Conservation (phyloP, 305 asterid species). For the Fraxinus platypoda region DNA sequence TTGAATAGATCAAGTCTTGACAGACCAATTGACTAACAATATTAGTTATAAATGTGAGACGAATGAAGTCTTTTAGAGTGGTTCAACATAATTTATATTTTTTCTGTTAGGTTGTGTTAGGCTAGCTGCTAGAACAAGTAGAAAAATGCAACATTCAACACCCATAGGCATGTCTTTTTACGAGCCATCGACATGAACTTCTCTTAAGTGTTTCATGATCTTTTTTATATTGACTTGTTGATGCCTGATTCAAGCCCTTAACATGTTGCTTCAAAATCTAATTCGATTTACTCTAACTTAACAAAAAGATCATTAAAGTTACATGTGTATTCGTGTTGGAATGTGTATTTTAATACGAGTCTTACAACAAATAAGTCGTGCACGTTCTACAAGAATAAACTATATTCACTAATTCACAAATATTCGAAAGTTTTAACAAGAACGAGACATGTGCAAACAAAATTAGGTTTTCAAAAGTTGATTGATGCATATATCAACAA, state of each 20-base stretch:
- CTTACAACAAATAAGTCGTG: not conserved
- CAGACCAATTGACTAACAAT: no score
- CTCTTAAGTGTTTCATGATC: not conserved
- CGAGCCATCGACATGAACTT: not conserved
- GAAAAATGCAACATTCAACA: not conserved
- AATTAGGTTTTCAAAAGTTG: not conserved
- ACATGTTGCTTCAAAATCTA: no score
- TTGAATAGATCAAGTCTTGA: no score
- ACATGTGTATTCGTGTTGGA: not conserved
- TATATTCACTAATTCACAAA: not conserved
- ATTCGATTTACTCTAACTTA: no score
- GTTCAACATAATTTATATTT: not conserved
- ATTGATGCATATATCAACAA: not conserved
- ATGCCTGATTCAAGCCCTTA: no score
- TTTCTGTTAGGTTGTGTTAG: not conserved
- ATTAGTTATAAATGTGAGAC: not conserved
- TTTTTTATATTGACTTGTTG: no score
- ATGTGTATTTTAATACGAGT: not conserved
- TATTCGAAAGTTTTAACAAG: not conserved
- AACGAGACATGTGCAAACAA: not conserved
- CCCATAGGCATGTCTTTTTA: not conserved
- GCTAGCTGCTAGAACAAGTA: not conserved
- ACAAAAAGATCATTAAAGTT: no score
- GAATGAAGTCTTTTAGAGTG: not conserved
- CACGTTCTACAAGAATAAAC: not conserved